These are phyloP conservation scores for Rhododendron molle DNA, from an alignment of 148 eudicot species.

Conservation along the genomic window DNA sequence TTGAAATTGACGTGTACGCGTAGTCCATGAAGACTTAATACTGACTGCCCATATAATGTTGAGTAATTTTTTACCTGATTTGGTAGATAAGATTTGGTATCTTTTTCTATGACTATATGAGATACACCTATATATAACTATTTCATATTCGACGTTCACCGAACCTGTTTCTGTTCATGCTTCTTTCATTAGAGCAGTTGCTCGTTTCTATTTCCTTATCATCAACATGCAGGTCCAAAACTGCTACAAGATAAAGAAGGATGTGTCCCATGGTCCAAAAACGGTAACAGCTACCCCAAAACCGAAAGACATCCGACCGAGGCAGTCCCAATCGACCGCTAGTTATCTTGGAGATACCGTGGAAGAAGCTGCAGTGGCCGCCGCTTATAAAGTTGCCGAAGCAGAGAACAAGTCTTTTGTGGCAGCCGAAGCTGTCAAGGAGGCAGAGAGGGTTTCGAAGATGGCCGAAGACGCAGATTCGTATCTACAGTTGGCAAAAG, in stretches of 20 bases:
- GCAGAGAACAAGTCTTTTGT: slow-evolving; percentile 62
- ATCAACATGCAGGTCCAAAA: slow-evolving; percentile 49
- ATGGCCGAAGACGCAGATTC: slow-evolving; percentile 71
- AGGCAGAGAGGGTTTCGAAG: slow-evolving; percentile 59
- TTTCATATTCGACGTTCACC: not conserved
- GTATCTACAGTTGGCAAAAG: slow-evolving; percentile 48
- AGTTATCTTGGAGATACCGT: slow-evolving; percentile 43
- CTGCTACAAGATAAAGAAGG: slow-evolving; percentile 48
- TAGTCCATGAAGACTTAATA: not conserved
- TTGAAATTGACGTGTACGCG: not conserved
- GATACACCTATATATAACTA: not conserved
- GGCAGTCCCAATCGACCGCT: slow-evolving; percentile 24
- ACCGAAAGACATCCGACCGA: slow-evolving; percentile 37
- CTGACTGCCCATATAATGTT: not conserved
- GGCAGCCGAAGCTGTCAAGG: slow-evolving; percentile 71
- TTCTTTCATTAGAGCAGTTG: not conserved
- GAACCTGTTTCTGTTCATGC: not conserved
- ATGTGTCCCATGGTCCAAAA: slow-evolving; percentile 22
- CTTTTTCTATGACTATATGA: not conserved
- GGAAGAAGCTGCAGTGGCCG: slow-evolving; percentile 54
- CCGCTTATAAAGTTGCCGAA: slow-evolving; percentile 69
- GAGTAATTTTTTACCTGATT: not conserved
- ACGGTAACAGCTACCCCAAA: slow-evolving; percentile 16
- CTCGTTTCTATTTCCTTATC: not conserved
- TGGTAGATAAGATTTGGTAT: not conserved